Base-by-base conservation (phyloP, 768 basidiomycete genomes). In the Xerocomellus intermedius region DNA sequence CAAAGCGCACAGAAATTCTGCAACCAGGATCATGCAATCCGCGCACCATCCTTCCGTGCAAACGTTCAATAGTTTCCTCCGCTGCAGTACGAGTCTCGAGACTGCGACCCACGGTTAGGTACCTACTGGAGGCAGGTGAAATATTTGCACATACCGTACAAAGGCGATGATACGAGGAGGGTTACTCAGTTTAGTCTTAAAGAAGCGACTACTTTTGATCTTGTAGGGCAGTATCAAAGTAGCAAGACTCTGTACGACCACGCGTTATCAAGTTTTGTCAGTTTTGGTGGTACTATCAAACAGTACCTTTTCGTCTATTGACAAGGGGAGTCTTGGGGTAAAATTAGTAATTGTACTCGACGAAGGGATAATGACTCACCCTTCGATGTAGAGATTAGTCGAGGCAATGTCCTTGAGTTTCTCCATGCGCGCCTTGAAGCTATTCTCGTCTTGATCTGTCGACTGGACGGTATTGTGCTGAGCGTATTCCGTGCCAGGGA, bases 331-430 rank as follows among this genome's bases (percentile, higher is more conserved):
- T n/a, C 84, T 84, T 54, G 45, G 39, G 48, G 21, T 36, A 37
- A 16, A 42, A 24, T 24, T 38, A 52, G 64, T 32, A 48, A 22
- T 17, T 5, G 37, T n/a, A 13, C 24, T 13, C 19, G 33, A 47
- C 19, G 30, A 37, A 5, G 12, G 30, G 24, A 14, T 3, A 42
- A 22, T 9, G 4, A 61, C 76, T 51, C 53, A 83, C 76, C 89
- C 88, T 70, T 92, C 89, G 68, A 92, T 84, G 69, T 92, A 92
- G 56, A 92, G 69, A 68, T 91, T 91, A 17, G 88, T 90, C 50
- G 87, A 89, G 16, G 65, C 66, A 46, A 73, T 73, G 64, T 91
- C 89, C 55, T 80, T 78, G 49, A 90, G 72, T 54, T 79, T 82
- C 65, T 89, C 89, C 89, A 91, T 91, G 69, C 82, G 81, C n/a